Evolutionary conservation across 2,329 filamentous ascomycete species (phyloP), one percentile per base, ranked within the genome.

Genomic region (Monosporascus ibericus): DNA sequence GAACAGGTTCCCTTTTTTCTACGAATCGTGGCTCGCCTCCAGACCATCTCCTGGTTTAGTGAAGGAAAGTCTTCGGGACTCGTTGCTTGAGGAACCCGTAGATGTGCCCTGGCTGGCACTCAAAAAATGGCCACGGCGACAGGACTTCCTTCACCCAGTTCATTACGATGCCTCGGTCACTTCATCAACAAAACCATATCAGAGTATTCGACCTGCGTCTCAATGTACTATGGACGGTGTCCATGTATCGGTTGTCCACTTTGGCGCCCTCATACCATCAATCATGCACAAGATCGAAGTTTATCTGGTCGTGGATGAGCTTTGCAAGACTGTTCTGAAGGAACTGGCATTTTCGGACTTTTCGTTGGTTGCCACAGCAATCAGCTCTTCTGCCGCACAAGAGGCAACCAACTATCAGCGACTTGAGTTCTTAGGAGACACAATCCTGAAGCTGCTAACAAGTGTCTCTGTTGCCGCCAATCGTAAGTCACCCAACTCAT

Each of bases 361-460:
- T 3, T 68, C 72, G 1, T 71, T 87, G 36, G 64, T 95, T 0
- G 65, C 84, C 1, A 84, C 82, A 9, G 90, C 92, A 1, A 85
- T 95, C 48, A 88, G 80, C 48, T 75, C 88, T 0, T 81, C 85
- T 0, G 75, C 75, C 1, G 83, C 88, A 0, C 64, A 68, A 2
- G 82, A 85, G 47, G 66, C 72, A 1, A 77, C 76, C 0, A 80
- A 96, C 58, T 96, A 96, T 64, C 87, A 97, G 61, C 77, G 87
- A 3, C 73, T 95, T 0, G 94, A 97, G 65, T 95, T 95, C 59
- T 72, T 96, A 0, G 94, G 94, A 0, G 92, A 97, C 62, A 84
- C 84, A 0, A 75, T 95, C 2, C 75, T 97, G 38, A 97, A 97
- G 63, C 81, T 86, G 52, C 82, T 81, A 47, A 78, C 87, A 0